Evolutionary conservation across 2,329 filamentous ascomycete genomes (phyloP).

Genomic region (Elsinoe perseae): DNA sequence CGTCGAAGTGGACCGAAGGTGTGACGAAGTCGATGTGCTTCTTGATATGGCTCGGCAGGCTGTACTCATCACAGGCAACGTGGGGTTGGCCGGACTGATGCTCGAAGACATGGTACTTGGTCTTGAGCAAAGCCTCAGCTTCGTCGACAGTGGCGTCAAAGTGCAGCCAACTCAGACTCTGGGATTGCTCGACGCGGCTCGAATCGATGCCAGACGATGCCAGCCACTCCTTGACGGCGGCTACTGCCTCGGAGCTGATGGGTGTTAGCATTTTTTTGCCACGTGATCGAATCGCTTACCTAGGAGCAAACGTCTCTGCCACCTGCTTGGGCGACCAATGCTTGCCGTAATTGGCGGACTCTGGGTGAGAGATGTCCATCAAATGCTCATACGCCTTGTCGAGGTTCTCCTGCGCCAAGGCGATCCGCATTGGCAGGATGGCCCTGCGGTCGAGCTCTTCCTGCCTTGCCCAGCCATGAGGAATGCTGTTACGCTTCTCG

Average conservation of each 20-base stretch:
- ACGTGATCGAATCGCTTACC: slow-evolving; percentile 18
- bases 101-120: slow-evolving; percentile 47
- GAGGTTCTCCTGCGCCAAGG: slow-evolving; percentile 30
- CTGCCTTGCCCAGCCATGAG: slow-evolving; percentile 26
- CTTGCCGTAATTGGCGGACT: slow-evolving; percentile 36
- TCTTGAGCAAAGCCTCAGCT: slow-evolving; percentile 46
- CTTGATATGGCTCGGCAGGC: slow-evolving; percentile 25
- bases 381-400: slow-evolving; percentile 28
- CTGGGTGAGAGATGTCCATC: slow-evolving; percentile 36
- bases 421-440: slow-evolving; percentile 30
- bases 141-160: slow-evolving; percentile 50
- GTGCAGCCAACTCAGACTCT: slow-evolving; percentile 46
- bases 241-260: slow-evolving; percentile 37
- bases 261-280: slow-evolving; percentile 15
- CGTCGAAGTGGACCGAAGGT: slow-evolving; percentile 37
- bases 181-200: slow-evolving; percentile 43
- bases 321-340: slow-evolving; percentile 39
- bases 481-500: slow-evolving; percentile 25
- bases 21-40: slow-evolving; percentile 33
- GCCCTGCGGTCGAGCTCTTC: slow-evolving; percentile 24
- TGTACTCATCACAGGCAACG: slow-evolving; percentile 35
- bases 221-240: slow-evolving; percentile 50
- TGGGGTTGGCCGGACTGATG: slow-evolving; percentile 33
- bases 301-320: slow-evolving; percentile 37
- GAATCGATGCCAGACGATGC: slow-evolving; percentile 43